Percentiles rank a stretch among this genome's conserved stretches.
Conservation (phyloP, 768 basidiomycete genomes). For the Naganishia kalamii region DNA sequence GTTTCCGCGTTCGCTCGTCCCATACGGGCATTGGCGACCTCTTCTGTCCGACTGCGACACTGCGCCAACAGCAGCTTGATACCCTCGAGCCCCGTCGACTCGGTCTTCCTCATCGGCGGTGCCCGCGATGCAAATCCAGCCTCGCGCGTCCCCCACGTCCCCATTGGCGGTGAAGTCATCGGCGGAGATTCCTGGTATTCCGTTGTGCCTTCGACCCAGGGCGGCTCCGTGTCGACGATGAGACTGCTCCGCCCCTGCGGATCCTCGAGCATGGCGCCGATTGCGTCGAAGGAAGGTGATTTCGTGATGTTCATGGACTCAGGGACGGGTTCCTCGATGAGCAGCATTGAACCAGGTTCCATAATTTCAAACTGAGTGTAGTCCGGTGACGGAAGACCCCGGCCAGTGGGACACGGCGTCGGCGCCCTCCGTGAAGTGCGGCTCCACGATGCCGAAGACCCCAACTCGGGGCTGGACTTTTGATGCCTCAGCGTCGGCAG, state of each 20-base stretch:
- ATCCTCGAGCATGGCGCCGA: background rate
- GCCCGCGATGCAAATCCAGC: background rate
- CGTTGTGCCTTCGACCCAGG: background rate
- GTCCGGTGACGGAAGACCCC: background rate
- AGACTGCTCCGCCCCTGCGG: background rate
- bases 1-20: background rate
- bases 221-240: constrained; percentile 6
- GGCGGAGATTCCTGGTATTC: background rate
- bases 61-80: constrained; percentile 2
- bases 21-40: background rate
- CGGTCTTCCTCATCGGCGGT: background rate
- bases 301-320: background rate
- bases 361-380: background rate
- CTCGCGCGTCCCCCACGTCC: background rate
- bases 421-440: background rate
- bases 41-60: background rate
- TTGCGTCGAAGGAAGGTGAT: constrained; percentile 4
- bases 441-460: background rate
- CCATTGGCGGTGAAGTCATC: background rate
- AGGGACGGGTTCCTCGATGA: background rate
- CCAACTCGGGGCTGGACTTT: constrained; percentile 1
- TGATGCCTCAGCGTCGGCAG: constrained; percentile 2
- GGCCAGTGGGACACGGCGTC: background rate
- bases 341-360: background rate
- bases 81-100: background rate